phyloP scores from a whole-genome alignment of 345 rosid genomes.

The Sonneratia alba region DNA sequence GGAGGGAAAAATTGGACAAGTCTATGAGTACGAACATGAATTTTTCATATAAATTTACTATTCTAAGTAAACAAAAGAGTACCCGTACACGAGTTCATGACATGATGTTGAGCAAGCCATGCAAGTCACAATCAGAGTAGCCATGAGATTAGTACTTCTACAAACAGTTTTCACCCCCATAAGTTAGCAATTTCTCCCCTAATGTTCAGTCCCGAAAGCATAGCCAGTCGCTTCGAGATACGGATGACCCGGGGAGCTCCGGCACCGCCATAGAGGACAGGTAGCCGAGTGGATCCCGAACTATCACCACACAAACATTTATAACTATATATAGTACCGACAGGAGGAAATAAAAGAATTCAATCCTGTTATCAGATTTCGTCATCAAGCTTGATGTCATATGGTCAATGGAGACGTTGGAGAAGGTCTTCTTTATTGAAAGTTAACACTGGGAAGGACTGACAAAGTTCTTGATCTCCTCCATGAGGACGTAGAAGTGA shows the following conservation, averaged over 20 bases:
- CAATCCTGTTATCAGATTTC: neutral
- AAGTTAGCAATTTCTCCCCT: neutral
- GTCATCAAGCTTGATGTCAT: neutral
- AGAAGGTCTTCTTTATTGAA: neutral
- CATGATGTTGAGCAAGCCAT: neutral
- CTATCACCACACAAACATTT: neutral
- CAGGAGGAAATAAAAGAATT: neutral
- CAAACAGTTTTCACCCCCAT: neutral
- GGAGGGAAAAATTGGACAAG: no score
- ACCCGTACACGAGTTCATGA: neutral
- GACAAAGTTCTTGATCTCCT: constrained; percentile 67
- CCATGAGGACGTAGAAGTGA: constrained; percentile 73
- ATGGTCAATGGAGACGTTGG: neutral
- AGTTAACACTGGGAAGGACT: constrained; percentile 14
- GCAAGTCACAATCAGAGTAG: neutral
- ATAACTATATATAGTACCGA: neutral
- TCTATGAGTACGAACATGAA: neutral
- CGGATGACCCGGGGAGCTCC: neutral
- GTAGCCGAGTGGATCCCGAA: neutral
- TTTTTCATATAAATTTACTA: neutral
- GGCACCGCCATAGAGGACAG: neutral
- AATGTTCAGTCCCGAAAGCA: neutral
- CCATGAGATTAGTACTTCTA: neutral
- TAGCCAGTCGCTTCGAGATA: neutral
- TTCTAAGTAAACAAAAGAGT: neutral